A percentile compares a stretch with the other conserved stretches of the same genome.
Conservation (phyloP, 2,329 filamentous ascomycete genomes). For the Colletotrichum sp. region DNA sequence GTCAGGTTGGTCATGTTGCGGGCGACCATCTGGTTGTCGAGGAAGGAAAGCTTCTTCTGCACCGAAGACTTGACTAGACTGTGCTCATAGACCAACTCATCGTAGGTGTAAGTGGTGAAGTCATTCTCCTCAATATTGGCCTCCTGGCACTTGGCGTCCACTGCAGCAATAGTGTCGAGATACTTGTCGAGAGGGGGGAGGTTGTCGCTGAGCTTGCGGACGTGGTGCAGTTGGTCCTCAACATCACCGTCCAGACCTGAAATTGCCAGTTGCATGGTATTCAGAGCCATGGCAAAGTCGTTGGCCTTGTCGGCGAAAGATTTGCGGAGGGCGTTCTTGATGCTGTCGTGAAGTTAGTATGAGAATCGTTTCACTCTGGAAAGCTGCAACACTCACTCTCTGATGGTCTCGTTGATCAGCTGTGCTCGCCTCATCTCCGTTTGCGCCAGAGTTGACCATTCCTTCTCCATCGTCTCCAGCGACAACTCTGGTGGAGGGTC, state of each 20-base stretch:
- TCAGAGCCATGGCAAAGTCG: slow-evolving; percentile 93
- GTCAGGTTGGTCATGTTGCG: slow-evolving; percentile 99
- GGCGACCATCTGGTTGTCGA: slow-evolving; percentile 98
- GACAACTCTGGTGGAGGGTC: slow-evolving; percentile 86
- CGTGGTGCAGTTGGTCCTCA: slow-evolving; percentile 90
- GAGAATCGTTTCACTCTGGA: slow-evolving; percentile 27
- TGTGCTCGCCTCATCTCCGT: slow-evolving; percentile 89
- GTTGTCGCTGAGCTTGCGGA: slow-evolving; percentile 83
- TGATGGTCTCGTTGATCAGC: slow-evolving; percentile 96
- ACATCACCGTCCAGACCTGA: slow-evolving; percentile 97
- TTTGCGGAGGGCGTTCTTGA: slow-evolving; percentile 92
- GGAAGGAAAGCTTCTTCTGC: slow-evolving; percentile 93
- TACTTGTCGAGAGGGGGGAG: slow-evolving; percentile 90
- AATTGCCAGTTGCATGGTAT: slow-evolving; percentile 92
- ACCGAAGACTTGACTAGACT: slow-evolving; percentile 90
- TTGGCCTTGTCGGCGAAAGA: slow-evolving; percentile 98
- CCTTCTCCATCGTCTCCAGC: slow-evolving; percentile 79
- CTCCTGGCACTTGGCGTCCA: slow-evolving; percentile 90
- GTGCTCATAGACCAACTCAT: slow-evolving; percentile 93
- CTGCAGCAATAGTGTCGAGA: slow-evolving; percentile 81
- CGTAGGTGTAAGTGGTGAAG: slow-evolving; percentile 98
- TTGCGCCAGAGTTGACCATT: slow-evolving; percentile 81
- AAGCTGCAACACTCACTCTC: slow-evolving; percentile 67
- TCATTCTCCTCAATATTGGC: slow-evolving; percentile 99
- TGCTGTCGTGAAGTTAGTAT: slow-evolving; percentile 55